Percentiles rank a stretch among this genome's conserved stretches.
Conservation (phyloP, 2,329 filamentous ascomycete species). For the Capronia coronata region DNA sequence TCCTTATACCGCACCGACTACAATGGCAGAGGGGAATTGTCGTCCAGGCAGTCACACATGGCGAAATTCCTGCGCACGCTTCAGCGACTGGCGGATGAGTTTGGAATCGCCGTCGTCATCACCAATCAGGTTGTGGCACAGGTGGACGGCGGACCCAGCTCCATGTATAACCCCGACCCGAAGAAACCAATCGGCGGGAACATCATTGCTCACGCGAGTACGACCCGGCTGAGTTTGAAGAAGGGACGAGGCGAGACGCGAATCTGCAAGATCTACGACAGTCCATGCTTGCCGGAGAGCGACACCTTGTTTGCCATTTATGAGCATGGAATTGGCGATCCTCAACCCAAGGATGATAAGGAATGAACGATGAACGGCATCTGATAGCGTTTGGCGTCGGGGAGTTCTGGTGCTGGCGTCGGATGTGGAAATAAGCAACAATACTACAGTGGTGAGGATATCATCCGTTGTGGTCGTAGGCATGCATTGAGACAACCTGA, state of each 20-base stretch:
- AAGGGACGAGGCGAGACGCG: conserved; percentile 92
- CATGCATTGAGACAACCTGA: too few species aligned
- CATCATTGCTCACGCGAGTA: conserved; percentile 96
- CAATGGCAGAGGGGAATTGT: conserved; percentile 89
- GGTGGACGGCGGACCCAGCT: conserved; percentile 88
- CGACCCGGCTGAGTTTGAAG: conserved; percentile 87
- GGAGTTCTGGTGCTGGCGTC: too few species aligned
- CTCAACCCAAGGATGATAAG: conserved; percentile 93
- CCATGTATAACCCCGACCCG: conserved; percentile 98
- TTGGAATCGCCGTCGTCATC: conserved; percentile 96
- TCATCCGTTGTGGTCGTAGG: too few species aligned
- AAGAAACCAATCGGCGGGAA: conserved; percentile 99
- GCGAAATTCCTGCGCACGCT: conserved; percentile 46
- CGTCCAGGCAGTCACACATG: conserved; percentile 66
- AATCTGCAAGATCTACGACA: conserved; percentile 99
- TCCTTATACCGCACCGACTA: conserved; percentile 95
- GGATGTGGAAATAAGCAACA: too few species aligned
- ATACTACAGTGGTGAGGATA: too few species aligned
- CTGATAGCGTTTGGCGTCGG: not conserved
- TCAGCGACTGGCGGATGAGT: conserved; percentile 57
- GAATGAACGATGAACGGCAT: conserved; percentile 40
- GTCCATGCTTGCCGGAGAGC: conserved; percentile 90
- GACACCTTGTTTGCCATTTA: conserved; percentile 96
- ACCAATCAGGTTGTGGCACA: conserved; percentile 98
- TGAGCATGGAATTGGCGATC: conserved; percentile 94